phyloP scores from a whole-genome alignment of 257 asterid species.

The Capsicum pubescens region DNA sequence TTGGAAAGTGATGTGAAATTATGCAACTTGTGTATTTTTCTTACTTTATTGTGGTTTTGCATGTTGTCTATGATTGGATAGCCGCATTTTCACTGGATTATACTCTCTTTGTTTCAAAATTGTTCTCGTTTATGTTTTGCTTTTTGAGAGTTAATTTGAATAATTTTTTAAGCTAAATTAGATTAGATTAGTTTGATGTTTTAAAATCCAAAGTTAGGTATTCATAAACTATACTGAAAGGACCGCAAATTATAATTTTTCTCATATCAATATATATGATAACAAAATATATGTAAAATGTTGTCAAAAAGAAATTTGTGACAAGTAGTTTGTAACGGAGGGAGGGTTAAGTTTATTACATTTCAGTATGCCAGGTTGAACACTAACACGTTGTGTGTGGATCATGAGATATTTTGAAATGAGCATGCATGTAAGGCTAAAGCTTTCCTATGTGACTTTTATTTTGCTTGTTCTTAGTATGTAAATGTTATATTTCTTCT shows the following conservation, averaged over 20 bases:
- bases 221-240: too few relatives aligned
- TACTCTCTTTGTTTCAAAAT: too few relatives aligned
- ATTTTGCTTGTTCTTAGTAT: background rate
- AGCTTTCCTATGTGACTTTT: slow-evolving; percentile 6
- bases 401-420: background rate
- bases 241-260: too few relatives aligned
- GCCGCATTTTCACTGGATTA: background rate
- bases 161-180: too few relatives aligned
- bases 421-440: background rate
- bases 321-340: too few relatives aligned
- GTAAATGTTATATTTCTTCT: background rate
- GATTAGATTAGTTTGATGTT: too few relatives aligned
- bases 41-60: background rate
- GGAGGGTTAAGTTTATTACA: background rate
- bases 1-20: background rate
- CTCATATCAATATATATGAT: too few relatives aligned
- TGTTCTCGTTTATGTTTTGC: too few relatives aligned
- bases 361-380: slow-evolving; percentile 7
- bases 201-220: too few relatives aligned
- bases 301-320: too few relatives aligned
- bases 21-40: background rate
- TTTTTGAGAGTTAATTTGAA: too few relatives aligned
- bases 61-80: background rate
- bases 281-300: too few relatives aligned
- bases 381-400: background rate